These are phyloP conservation scores for Tylopilus cervinicoccineus DNA, from an alignment of 768 basidiomycete species.

Conservation along the genomic window DNA sequence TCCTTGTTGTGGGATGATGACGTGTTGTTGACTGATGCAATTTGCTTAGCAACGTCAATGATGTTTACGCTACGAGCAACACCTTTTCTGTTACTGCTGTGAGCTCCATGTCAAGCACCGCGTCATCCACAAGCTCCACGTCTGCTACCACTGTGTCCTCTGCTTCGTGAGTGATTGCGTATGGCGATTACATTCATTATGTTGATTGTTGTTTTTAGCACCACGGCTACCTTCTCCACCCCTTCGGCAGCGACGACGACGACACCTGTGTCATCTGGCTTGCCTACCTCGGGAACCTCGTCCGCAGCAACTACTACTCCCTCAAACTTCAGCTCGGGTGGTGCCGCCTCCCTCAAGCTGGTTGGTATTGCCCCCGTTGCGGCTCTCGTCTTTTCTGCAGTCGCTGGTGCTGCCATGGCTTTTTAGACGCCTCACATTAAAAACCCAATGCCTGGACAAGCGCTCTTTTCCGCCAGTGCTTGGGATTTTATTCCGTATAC, in stretches of 20 bases:
- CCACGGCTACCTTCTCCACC: neutral
- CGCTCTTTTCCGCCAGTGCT: neutral
- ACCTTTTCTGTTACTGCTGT: conserved; percentile 40
- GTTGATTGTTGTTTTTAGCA: conserved; percentile 3
- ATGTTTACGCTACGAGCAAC: conserved; percentile 37
- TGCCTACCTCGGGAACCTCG: neutral
- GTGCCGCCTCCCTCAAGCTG: conserved; percentile 32
- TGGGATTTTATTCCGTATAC: conserved; percentile 14
- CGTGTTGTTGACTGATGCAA: neutral
- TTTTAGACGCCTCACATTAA: conserved; percentile 33
- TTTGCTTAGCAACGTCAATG: conserved; percentile 39
- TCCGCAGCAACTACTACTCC: conserved; percentile 22
- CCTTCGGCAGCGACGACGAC: conserved; percentile 4
- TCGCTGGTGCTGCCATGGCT: conserved; percentile 46
- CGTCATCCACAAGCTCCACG: conserved; percentile 11
- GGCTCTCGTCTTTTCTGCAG: conserved; percentile 39
- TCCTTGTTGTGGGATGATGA: neutral
- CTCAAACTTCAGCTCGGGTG: conserved; percentile 16
- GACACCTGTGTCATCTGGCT: neutral
- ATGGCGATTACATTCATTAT: accelerated
- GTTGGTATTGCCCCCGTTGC: conserved; percentile 32
- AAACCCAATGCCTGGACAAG: neutral
- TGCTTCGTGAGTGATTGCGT: conserved; percentile 4
- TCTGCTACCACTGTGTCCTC: neutral
- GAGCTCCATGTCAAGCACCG: conserved; percentile 3